Conservation (phyloP, 176 grass and related monocot species). For the Aegilops speltoides region DNA sequence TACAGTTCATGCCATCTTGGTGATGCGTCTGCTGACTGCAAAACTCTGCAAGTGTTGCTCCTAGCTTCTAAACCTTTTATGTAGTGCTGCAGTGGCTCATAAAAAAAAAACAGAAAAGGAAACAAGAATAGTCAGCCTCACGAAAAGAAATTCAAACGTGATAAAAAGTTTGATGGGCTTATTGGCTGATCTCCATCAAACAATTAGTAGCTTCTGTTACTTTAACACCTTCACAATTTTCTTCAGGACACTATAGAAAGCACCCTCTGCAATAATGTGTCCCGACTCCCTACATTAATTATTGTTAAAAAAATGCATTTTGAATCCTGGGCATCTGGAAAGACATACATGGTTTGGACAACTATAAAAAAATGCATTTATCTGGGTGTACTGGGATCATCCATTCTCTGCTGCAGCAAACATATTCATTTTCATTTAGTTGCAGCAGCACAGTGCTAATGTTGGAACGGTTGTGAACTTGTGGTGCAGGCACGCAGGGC, state of each 20-base stretch:
- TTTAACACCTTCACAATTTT: constrained; percentile 16
- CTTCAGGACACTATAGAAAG: constrained; percentile 2
- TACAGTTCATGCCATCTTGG: background rate
- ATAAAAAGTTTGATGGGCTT: background rate
- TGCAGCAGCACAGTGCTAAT: constrained; percentile 6
- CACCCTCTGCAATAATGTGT: background rate
- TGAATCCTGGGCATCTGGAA: background rate
- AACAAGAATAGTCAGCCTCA: background rate
- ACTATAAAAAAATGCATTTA: background rate
- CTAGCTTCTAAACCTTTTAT: constrained; percentile 5
- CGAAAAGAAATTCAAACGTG: background rate
- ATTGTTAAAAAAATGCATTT: background rate
- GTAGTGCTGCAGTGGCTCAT: background rate
- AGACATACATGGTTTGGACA: background rate
- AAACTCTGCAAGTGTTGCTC: constrained; percentile 20
- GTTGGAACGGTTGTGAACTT: constrained; percentile 9
- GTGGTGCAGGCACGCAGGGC: constrained; percentile 77
- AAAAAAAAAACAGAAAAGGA: background rate
- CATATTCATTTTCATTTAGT: constrained; percentile 3
- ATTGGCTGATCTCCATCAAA: background rate
- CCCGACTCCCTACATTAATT: background rate
- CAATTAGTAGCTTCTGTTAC: background rate
- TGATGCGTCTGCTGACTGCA: background rate
- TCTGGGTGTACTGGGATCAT: background rate
- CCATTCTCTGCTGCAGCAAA: background rate